Conservation (phyloP, 2,329 filamentous ascomycete species). For the Pseudocercospora eumusae region DNA sequence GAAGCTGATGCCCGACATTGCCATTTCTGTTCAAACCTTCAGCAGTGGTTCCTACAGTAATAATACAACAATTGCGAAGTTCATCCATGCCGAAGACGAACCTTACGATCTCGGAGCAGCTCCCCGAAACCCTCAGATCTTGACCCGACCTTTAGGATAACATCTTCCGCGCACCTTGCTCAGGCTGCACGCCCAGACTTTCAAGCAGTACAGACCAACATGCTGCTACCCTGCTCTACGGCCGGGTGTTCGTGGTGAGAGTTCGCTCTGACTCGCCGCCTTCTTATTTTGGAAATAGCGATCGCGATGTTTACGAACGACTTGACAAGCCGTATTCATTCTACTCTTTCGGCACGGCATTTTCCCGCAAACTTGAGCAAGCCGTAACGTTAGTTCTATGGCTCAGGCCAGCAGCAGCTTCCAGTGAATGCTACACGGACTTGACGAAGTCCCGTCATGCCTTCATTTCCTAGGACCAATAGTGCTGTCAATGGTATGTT, state of each 20-base stretch:
- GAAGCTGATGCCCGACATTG: background rate
- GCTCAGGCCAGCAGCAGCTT: background rate
- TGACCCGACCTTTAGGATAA: conserved; percentile 9
- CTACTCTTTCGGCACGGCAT: background rate
- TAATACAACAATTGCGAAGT: conserved; percentile 7
- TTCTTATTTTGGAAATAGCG: background rate
- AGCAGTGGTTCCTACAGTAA: background rate
- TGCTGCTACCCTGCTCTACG: background rate
- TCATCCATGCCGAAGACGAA: conserved; percentile 9
- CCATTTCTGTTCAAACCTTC: background rate
- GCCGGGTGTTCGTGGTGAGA: background rate
- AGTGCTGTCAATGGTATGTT: background rate
- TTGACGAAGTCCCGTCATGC: background rate
- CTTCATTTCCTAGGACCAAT: background rate
- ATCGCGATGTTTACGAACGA: background rate
- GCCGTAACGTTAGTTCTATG: too few species aligned
- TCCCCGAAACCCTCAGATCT: conserved; percentile 8
- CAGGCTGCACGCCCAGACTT: conserved; percentile 6
- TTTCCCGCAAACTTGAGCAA: background rate
- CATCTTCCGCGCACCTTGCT: conserved; percentile 5
- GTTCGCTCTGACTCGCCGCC: conserved; percentile 1
- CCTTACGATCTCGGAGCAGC: conserved; percentile 9
- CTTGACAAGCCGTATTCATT: conserved; percentile 1
- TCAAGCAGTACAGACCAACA: background rate
- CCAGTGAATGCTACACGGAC: background rate